Conservation (phyloP, 2,329 filamentous ascomycete genomes). For the Fusarium sp. region DNA sequence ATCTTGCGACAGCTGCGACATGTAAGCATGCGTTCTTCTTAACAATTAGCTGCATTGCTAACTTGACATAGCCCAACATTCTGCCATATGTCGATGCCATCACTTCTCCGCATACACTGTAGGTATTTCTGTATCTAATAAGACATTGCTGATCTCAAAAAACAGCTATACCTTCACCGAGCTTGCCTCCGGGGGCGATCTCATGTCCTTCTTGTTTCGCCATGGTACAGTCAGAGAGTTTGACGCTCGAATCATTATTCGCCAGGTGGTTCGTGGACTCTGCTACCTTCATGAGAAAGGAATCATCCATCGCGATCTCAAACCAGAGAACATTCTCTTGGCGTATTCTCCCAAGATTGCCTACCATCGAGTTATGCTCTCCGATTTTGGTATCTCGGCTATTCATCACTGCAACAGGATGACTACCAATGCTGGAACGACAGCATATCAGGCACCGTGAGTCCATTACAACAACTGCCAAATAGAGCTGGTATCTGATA, state of each 20-base stretch:
- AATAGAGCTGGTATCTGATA: conserved; percentile 6
- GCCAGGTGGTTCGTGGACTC: conserved; percentile 60
- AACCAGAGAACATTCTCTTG: conserved; percentile 66
- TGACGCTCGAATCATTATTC: conserved; percentile 58
- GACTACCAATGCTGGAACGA: conserved; percentile 59
- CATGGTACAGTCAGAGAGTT: conserved; percentile 53
- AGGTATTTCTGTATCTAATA: conserved; percentile 25
- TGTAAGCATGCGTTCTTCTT: conserved; percentile 51
- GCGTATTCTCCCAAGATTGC: conserved; percentile 57
- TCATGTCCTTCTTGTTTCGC: conserved; percentile 61
- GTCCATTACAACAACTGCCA: neutral
- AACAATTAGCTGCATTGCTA: conserved; percentile 6
- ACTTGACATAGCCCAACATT: conserved; percentile 62
- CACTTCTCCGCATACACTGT: conserved; percentile 60
- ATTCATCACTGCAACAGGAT: conserved; percentile 56
- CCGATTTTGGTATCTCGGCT: conserved; percentile 64
- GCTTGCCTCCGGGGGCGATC: conserved; percentile 65
- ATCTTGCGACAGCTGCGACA: conserved; percentile 66
- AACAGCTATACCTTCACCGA: conserved; percentile 67
- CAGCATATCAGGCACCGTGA: conserved; percentile 63
- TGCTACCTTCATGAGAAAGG: conserved; percentile 61
- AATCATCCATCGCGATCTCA: conserved; percentile 65
- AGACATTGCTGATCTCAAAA: neutral
- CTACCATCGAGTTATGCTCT: conserved; percentile 60
- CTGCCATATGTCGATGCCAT: conserved; percentile 64